phyloP scores from a whole-genome alignment of 2,329 filamentous ascomycete genomes.

The Lasiodiplodia theobromae region DNA sequence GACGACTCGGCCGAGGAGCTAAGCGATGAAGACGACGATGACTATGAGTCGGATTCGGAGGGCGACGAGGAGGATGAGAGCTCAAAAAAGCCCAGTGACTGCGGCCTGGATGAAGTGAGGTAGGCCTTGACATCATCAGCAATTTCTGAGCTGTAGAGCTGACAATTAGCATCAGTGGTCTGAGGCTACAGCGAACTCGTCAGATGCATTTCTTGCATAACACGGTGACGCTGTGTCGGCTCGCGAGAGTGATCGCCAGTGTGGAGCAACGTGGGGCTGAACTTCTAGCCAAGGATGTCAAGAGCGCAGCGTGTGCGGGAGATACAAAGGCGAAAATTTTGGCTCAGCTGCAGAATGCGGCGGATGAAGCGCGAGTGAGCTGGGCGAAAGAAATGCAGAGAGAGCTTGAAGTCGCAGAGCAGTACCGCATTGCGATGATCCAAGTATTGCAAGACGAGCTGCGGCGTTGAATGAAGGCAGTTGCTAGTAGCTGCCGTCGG shows the following conservation, averaged over 20 bases:
- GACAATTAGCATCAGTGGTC: background rate
- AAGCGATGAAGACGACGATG: background rate
- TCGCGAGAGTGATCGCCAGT: background rate
- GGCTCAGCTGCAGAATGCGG: background rate
- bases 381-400: conserved; percentile 23
- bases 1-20: background rate
- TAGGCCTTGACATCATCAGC: background rate
- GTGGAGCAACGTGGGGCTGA: conserved; percentile 1
- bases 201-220: conserved; percentile 18
- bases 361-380: background rate
- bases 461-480: background rate
- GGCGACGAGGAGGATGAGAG: background rate
- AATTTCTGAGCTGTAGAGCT: background rate
- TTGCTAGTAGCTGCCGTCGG: no score
- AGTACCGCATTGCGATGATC: conserved; percentile 13
- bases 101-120: background rate
- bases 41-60: background rate
- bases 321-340: background rate
- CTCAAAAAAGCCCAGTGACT: background rate
- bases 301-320: background rate
- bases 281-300: background rate
- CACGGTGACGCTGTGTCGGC: conserved; percentile 1
- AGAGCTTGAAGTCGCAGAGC: conserved; percentile 10
- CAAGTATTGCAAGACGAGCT: conserved; percentile 16
- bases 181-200: background rate